Evolutionary conservation across 495 filamentous ascomycete species (phyloP).

Genomic region (Neurospora sublineolata): DNA sequence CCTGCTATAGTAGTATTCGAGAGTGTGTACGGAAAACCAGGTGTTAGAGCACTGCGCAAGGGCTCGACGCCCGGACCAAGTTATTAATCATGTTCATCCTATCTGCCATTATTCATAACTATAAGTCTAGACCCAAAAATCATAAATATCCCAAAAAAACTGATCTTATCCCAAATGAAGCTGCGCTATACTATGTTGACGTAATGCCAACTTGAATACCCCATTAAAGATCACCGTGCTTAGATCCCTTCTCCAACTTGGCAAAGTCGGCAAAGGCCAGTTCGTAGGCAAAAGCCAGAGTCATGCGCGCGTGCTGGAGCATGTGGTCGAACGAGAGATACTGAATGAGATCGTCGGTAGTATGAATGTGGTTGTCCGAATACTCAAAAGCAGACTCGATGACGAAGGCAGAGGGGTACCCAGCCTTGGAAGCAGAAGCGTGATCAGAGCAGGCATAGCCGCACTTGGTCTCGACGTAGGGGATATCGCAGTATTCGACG

Average conservation of each 20-base stretch:
- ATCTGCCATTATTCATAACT: background rate
- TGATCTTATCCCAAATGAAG: background rate
- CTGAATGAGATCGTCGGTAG: conserved; percentile 76
- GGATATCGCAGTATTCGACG: conserved; percentile 81
- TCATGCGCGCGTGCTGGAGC: conserved; percentile 92
- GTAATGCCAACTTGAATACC: conserved; percentile 7
- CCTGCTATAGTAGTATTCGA: too few species aligned
- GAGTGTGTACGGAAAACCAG: background rate
- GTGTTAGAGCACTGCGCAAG: background rate
- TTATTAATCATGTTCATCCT: background rate
- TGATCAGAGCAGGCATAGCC: conserved; percentile 98
- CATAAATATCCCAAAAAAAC: background rate
- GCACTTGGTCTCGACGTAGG: conserved; percentile 83
- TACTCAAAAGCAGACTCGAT: conserved; percentile 85
- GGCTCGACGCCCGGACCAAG: background rate
- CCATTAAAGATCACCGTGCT: conserved; percentile 11
- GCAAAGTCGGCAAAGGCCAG: conserved; percentile 55
- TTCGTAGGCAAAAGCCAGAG: conserved; percentile 81
- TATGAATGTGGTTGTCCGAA: conserved; percentile 81
- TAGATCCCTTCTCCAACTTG: conserved; percentile 20
- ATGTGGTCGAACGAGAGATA: conserved; percentile 94
- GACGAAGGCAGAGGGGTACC: conserved; percentile 90
- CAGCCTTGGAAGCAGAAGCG: conserved; percentile 88
- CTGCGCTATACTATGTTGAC: conserved; percentile 3
- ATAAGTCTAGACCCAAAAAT: background rate